Evolutionary conservation across 129 eudicot genomes (phyloP).

Genomic region (Kitagawia praeruptora): DNA sequence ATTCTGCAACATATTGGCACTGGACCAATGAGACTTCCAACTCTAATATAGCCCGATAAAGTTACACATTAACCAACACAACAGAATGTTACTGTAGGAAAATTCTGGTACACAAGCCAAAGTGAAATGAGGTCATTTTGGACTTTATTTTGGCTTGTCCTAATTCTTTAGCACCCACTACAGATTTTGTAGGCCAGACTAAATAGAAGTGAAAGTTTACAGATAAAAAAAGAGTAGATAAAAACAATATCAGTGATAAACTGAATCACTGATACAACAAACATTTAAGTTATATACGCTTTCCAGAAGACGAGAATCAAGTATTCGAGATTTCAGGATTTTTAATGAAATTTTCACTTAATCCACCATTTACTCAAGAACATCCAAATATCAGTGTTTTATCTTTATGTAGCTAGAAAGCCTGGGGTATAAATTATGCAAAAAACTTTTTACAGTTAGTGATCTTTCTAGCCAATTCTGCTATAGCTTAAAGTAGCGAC

Average conservation of each 20-base stretch:
- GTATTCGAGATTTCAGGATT: not conserved
- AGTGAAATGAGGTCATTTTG: not conserved
- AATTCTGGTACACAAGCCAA: not conserved
- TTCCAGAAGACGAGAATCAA: not conserved
- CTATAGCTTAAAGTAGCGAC: not conserved
- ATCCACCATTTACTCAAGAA: not conserved
- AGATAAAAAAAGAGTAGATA: not conserved
- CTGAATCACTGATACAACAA: not conserved
- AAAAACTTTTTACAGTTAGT: not conserved
- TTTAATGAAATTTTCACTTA: not conserved
- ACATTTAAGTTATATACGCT: not conserved
- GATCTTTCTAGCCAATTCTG: constrained; percentile 20
- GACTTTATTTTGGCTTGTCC: not conserved
- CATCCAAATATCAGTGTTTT: not conserved
- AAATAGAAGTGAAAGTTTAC: not conserved
- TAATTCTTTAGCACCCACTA: not conserved
- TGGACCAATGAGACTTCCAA: not conserved
- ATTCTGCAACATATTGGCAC: not conserved
- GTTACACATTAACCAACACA: not conserved
- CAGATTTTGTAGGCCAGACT: not conserved
- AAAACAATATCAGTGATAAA: not conserved
- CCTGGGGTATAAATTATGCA: not conserved
- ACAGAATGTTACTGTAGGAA: not conserved
- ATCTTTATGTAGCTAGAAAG: not conserved
- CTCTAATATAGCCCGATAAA: not conserved